A percentile compares a stretch with the other conserved stretches of the same genome.
Conservation (phyloP, 1,139 yeast genomes). For the Protomyces inouyei region DNA sequence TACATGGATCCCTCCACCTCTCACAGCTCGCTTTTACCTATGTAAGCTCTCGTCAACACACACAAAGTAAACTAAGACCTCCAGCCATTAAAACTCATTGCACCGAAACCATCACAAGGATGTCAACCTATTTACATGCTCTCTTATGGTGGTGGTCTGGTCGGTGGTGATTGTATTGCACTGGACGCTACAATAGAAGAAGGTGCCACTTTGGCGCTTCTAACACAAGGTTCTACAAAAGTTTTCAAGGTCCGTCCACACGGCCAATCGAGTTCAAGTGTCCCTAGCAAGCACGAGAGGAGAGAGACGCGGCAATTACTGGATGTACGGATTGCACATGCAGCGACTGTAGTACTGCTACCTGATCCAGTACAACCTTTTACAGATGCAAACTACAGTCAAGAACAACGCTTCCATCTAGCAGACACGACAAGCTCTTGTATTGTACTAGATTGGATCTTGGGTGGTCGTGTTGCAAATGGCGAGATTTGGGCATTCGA, state of each 20-base stretch:
- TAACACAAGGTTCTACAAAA: constrained; percentile 29
- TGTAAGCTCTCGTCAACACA: neutral
- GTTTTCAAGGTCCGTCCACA: constrained; percentile 15
- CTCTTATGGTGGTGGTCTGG: constrained; percentile 30
- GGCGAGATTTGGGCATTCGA: constrained; percentile 25
- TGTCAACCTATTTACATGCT: constrained; percentile 22
- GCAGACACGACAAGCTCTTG: constrained; percentile 12
- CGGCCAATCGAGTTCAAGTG: neutral
- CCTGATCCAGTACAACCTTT: constrained; percentile 30
- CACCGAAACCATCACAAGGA: constrained; percentile 9
- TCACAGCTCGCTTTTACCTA: constrained; percentile 13
- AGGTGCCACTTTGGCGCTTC: constrained; percentile 14
- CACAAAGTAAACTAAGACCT: neutral
- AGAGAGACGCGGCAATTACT: neutral
- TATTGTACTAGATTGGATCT: constrained; percentile 27
- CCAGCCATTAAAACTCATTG: constrained; percentile 26
- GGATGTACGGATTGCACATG: neutral
- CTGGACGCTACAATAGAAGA: constrained; percentile 12
- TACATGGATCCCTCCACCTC: constrained; percentile 3
- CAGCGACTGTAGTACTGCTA: constrained; percentile 15
- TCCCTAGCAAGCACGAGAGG: too few relatives aligned
- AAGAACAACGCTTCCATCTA: constrained; percentile 14
- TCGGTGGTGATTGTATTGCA: constrained; percentile 26
- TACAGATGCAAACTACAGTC: constrained; percentile 18
- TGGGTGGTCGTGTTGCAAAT: constrained; percentile 26